Base-by-base conservation (phyloP, 2,329 filamentous ascomycete species). In the Alternaria solani region DNA sequence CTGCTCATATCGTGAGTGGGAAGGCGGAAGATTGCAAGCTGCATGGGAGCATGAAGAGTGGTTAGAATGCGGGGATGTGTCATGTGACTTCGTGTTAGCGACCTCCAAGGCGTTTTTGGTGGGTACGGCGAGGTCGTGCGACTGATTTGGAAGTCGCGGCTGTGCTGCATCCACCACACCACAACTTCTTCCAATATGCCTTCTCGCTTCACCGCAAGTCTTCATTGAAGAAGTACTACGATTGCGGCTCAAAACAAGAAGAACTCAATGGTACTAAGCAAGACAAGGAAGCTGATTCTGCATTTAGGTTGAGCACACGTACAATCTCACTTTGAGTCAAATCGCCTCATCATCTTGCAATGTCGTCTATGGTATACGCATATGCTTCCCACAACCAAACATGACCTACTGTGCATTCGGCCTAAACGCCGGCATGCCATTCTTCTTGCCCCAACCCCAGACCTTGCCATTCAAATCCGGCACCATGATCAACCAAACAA, bases 391-490 rank as follows among this genome's bases (percentile, higher is more conserved):
- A 26, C 5, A 36, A n/a, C 36, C 30, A 26, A 38, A n/a, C n/a
- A 7, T 12, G 12, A 26, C 16, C 53, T 71, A 72, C 34, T 74
- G 71, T 8, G 71, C 70, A 47, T 75, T 66, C n/a, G 57, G 63
- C 55, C 60, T 71, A 26, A 72, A 69, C 26, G 57, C 59, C 2
- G 70, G 71, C 76, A 78, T 78, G 0, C 85, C 86, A 61, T 87
- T 80, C 74, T 84, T 81, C 75, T 83, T 84, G 4, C 86, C 87
- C 81, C 84, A 88, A 28, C 81, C 80, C 76, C 81, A 85, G 14
- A 86, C 84, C 72, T 86, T 87, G 26, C 78, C 76, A 54, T 86
- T 82, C 72, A 88, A 76, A 72, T 89, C 86, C 5, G 85, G 84
- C 25, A 83, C 81, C 51, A 88, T 81, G 62, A 87, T 84, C 42